Evolutionary conservation across 1,139 yeast species (phyloP).

Genomic region (Protomyces pachydermus): DNA sequence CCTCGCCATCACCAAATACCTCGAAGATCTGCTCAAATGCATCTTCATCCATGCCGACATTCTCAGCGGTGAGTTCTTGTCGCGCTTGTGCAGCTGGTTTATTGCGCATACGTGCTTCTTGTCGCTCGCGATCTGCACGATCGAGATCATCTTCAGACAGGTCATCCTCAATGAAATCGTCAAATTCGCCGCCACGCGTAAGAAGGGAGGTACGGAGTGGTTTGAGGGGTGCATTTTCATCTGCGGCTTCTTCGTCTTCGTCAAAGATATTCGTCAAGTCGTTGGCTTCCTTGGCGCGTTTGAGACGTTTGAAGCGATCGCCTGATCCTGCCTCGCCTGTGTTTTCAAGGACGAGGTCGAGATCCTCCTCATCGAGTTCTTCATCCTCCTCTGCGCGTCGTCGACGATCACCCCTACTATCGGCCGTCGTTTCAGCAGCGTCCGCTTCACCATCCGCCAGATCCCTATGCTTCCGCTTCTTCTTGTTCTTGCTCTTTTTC

Average conservation of each 20-base stretch:
- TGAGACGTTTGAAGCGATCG: constrained; percentile 68
- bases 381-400: constrained; percentile 46
- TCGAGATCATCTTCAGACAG: constrained; percentile 84
- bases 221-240: constrained; percentile 42
- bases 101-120: constrained; percentile 1
- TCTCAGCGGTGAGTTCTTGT: constrained; percentile 21
- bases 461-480: constrained; percentile 23
- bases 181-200: constrained; percentile 65
- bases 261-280: constrained; percentile 71
- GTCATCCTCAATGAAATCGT: constrained; percentile 95
- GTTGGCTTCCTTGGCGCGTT: constrained; percentile 48
- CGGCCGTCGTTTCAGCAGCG: constrained; percentile 31
- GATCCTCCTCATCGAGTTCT: constrained; percentile 87
- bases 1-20: constrained; percentile 95
- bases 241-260: constrained; percentile 62
- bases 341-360: constrained; percentile 84
- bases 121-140: constrained; percentile 36
- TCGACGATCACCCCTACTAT: constrained; percentile 22
- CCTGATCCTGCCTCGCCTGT: constrained; percentile 57
- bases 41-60: constrained; percentile 72
- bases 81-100: background rate
- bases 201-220: constrained; percentile 37
- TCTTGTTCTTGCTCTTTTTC: constrained; percentile 35
- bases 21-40: constrained; percentile 88
- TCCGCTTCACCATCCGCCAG: constrained; percentile 5